Percentiles rank a stretch among this genome's conserved stretches.
phyloP scores from a whole-genome alignment of 2,329 filamentous ascomycete genomes.

The Phialocephala subalpina region DNA sequence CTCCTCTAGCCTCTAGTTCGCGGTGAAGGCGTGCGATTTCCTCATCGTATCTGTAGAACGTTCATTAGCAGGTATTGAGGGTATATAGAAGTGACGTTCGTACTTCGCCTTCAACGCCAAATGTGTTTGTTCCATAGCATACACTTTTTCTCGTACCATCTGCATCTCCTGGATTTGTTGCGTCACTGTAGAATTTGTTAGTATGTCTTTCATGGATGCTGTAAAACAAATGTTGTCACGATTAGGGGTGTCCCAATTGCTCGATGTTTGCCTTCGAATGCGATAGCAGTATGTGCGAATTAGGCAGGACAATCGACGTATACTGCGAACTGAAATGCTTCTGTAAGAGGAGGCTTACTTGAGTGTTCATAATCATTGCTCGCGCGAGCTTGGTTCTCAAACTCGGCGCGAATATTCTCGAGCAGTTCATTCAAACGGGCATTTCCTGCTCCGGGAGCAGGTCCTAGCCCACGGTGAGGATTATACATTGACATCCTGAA shows the following conservation, averaged over 20 bases:
- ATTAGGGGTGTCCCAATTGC: neutral
- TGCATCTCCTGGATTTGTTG: constrained; percentile 95
- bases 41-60: constrained; percentile 82
- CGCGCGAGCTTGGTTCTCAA: constrained; percentile 83
- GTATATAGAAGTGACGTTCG: constrained; percentile 42
- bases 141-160: constrained; percentile 91
- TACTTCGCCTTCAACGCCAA: constrained; percentile 92
- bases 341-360: constrained; percentile 67
- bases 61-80: constrained; percentile 17
- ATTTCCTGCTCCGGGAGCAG: constrained; percentile 65
- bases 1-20: constrained; percentile 80
- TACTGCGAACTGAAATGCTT: neutral
- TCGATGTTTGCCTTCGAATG: neutral
- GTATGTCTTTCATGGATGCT: neutral
- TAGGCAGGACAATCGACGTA: neutral
- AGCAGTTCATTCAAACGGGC: constrained; percentile 87
- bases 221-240: neutral
- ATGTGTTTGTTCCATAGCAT: constrained; percentile 89
- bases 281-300: neutral
- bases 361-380: constrained; percentile 92
- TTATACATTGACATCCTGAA: constrained; percentile 81
- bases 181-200: constrained; percentile 66
- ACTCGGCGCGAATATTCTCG: constrained; percentile 89
- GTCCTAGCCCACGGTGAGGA: constrained; percentile 82
- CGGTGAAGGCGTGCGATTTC: constrained; percentile 86